Conservation (phyloP, 1,284 basidiomycete species). For the Earliella scabrosa region DNA sequence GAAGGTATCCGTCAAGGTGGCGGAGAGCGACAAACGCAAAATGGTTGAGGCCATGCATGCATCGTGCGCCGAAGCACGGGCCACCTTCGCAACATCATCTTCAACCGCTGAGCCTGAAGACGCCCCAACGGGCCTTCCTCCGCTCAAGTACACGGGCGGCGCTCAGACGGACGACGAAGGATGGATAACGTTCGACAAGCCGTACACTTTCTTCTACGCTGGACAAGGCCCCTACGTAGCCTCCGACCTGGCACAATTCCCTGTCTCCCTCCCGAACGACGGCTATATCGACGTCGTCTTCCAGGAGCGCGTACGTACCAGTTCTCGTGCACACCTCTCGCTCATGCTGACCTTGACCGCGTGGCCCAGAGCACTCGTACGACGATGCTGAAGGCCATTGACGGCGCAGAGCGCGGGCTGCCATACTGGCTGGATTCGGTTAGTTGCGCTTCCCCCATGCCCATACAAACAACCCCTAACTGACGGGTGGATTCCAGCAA, state of each 20-base stretch:
- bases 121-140: slow-evolving; percentile 39
- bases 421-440: slow-evolving; percentile 72
- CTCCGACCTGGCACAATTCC: slow-evolving; percentile 86
- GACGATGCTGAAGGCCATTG: slow-evolving; percentile 63
- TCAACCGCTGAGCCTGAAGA: background rate
- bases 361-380: slow-evolving; percentile 54
- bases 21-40: slow-evolving; percentile 71
- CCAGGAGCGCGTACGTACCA: slow-evolving; percentile 60
- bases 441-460: background rate
- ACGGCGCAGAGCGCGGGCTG: slow-evolving; percentile 71
- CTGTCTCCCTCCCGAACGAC: slow-evolving; percentile 78
- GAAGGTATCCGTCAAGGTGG: slow-evolving; percentile 73
- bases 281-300: slow-evolving; percentile 82
- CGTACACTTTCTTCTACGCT: slow-evolving; percentile 73
- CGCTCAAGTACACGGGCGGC: slow-evolving; percentile 47
- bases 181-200: slow-evolving; percentile 74
- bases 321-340: slow-evolving; percentile 2
- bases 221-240: slow-evolving; percentile 72
- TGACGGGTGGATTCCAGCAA: slow-evolving; percentile 46
- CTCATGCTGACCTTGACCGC: background rate
- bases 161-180: slow-evolving; percentile 52
- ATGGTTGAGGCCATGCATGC: slow-evolving; percentile 54
- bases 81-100: background rate
- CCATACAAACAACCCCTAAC: background rate
- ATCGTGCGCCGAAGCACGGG: slow-evolving; percentile 24